Conservation (phyloP, 164 flowering plant genomes). For the Houttuynia cordata region DNA sequence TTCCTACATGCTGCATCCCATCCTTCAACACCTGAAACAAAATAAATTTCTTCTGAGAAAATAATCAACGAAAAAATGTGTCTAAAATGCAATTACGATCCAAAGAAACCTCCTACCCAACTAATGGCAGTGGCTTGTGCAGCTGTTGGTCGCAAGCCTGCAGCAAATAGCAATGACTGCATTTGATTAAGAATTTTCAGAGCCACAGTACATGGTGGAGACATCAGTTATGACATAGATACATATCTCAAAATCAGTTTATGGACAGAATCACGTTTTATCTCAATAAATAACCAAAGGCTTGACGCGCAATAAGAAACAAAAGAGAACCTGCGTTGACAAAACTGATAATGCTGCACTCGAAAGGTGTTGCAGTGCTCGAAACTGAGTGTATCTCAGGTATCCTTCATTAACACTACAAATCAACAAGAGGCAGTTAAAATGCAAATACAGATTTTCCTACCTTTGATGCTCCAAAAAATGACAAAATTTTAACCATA, state of each 20-base stretch:
- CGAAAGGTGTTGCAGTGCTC: conserved; percentile 79
- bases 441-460: not conserved
- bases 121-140: conserved; percentile 95
- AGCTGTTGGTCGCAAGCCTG: conserved; percentile 97
- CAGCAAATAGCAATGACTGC: conserved; percentile 98
- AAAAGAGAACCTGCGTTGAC: conserved; percentile 82
- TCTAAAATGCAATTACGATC: too few species aligned
- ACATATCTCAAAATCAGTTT: not conserved
- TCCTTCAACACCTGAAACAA: conserved; percentile 64
- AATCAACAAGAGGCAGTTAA: conserved; percentile 2
- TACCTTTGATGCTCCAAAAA: too few species aligned
- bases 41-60: not conserved
- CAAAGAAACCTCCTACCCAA: conserved; percentile 52
- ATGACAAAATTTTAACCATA: too few species aligned
- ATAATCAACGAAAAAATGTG: conserved; percentile 8
- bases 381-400: conserved; percentile 79
- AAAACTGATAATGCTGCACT: conserved; percentile 92
- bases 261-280: not conserved
- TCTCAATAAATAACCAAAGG: not conserved
- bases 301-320: conserved; percentile 1
- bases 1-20: conserved; percentile 96
- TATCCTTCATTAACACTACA: conserved; percentile 93
- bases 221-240: conserved; percentile 3
- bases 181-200: conserved; percentile 35
- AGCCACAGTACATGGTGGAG: conserved; percentile 10